phyloP scores from a whole-genome alignment of 2,329 filamentous ascomycete species.

The Intubia oerlemansii region DNA sequence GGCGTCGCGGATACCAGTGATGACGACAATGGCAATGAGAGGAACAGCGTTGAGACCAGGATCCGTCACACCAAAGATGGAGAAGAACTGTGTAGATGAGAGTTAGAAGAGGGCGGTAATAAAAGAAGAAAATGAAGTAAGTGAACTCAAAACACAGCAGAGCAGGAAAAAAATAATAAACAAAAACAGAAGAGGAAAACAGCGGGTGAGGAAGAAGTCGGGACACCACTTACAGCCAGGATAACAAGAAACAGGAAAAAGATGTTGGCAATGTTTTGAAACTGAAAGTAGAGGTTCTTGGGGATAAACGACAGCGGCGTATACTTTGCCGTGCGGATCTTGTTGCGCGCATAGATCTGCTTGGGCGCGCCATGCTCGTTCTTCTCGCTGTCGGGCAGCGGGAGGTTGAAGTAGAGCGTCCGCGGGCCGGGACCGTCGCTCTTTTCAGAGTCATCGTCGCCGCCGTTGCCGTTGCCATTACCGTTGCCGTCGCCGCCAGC shows the following conservation, averaged over 20 bases:
- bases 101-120: too few species aligned
- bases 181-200: constrained; percentile 6
- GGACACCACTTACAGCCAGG: constrained; percentile 72
- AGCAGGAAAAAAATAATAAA: neutral
- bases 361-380: constrained; percentile 64
- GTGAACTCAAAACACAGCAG: too few species aligned
- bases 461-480: constrained; percentile 15
- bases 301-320: constrained; percentile 87
- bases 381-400: constrained; percentile 50
- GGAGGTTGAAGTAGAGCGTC: constrained; percentile 67
- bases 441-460: constrained; percentile 15
- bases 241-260: constrained; percentile 97
- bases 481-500: constrained; percentile 12
- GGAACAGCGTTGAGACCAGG: constrained; percentile 80
- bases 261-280: constrained; percentile 95
- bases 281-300: constrained; percentile 94
- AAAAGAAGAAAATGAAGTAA: too few species aligned
- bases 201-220: too few species aligned
- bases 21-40: constrained; percentile 71
- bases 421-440: constrained; percentile 24
- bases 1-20: constrained; percentile 85
- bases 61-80: constrained; percentile 83
- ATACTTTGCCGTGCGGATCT: constrained; percentile 95
- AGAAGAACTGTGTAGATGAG: constrained; percentile 53
- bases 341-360: constrained; percentile 63